A percentile compares a stretch with the other conserved stretches of the same genome.
Conservation (phyloP, 331 rosid species). For the Quercus tomentella region DNA sequence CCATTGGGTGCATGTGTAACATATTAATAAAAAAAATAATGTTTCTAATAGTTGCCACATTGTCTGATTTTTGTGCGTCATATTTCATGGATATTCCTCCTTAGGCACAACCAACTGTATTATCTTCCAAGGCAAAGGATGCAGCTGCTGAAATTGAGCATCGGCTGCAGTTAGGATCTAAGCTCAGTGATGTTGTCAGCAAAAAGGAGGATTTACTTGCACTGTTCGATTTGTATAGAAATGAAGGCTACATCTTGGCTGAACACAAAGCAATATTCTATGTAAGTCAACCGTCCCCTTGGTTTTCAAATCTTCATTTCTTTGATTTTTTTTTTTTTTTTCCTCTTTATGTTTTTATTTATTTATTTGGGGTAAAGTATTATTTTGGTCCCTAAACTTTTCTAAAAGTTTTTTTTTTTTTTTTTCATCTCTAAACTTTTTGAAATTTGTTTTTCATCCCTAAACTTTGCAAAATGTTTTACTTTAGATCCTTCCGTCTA, state of each 20-base stretch:
- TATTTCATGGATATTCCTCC: slow-evolving; percentile 2
- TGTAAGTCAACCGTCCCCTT: slow-evolving; percentile 48
- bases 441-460: too few relatives aligned
- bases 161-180: slow-evolving; percentile 82
- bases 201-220: slow-evolving; percentile 67
- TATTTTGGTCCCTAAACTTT: too few relatives aligned
- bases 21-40: neutral
- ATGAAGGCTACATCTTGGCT: slow-evolving; percentile 79
- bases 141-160: slow-evolving; percentile 75
- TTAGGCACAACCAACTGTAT: slow-evolving; percentile 42
- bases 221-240: slow-evolving; percentile 57
- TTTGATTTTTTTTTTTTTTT: too few relatives aligned
- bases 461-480: too few relatives aligned
- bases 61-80: slow-evolving; percentile 15
- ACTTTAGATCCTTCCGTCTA: too few relatives aligned
- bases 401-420: too few relatives aligned
- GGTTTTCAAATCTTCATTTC: neutral
- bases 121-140: slow-evolving; percentile 78
- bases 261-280: slow-evolving; percentile 70
- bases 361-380: too few relatives aligned
- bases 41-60: neutral
- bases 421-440: too few relatives aligned
- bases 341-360: neutral
- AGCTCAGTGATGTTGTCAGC: slow-evolving; percentile 70
- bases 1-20: too few relatives aligned